Evolutionary conservation across 306 rosid genomes (phyloP).

Genomic region (Cucurbita maxima): DNA sequence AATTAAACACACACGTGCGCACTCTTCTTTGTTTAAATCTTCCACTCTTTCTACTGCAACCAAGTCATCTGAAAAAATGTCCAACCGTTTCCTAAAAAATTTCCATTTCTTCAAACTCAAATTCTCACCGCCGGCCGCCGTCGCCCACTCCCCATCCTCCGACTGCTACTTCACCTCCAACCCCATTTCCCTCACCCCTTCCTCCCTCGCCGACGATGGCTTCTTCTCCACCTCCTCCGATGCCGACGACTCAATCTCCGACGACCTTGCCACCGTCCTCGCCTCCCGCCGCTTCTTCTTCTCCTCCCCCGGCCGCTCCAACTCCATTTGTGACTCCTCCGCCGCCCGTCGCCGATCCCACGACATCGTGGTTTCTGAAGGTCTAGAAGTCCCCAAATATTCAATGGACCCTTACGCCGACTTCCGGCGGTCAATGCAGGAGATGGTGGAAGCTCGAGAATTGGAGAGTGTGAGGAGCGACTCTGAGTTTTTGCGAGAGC

Average conservation of each 20-base stretch:
- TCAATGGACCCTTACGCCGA: conserved; percentile 39
- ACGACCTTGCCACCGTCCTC: conserved; percentile 42
- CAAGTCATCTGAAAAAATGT: neutral
- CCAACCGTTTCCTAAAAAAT: neutral
- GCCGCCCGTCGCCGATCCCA: neutral
- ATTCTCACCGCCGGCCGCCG: conserved; percentile 19
- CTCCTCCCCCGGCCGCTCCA: conserved; percentile 80
- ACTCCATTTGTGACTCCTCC: conserved; percentile 49
- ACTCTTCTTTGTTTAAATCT: neutral
- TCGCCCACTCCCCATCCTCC: neutral
- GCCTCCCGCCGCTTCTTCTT: conserved; percentile 75
- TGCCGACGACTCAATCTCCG: conserved; percentile 17
- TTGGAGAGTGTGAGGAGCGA: conserved; percentile 17
- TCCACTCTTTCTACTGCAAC: neutral
- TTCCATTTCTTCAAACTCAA: conserved; percentile 31
- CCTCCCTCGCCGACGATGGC: neutral
- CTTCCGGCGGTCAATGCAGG: conserved; percentile 50
- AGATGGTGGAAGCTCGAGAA: conserved; percentile 37
- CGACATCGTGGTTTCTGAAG: conserved; percentile 4
- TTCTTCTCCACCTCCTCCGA: conserved; percentile 6
- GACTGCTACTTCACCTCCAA: conserved; percentile 17
- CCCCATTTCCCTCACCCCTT: neutral
- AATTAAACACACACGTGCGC: too few relatives aligned
- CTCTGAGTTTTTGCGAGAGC: conserved; percentile 42
- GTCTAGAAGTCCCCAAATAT: conserved; percentile 27